Conservation (phyloP, 2,329 filamentous ascomycete genomes). For the Aspergillus sojae region DNA sequence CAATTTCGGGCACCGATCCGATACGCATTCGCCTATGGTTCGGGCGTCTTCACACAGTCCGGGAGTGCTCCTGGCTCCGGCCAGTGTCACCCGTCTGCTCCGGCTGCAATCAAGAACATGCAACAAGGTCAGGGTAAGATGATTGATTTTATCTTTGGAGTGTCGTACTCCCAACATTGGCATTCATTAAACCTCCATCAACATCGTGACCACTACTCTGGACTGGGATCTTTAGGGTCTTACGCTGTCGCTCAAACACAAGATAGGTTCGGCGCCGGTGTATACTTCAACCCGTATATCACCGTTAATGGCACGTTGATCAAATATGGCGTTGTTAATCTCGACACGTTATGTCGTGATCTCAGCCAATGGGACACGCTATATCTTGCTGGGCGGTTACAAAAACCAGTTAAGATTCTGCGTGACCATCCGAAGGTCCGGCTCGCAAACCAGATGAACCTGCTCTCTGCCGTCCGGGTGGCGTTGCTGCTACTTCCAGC, state of each 20-base stretch:
- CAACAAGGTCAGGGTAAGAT: conserved; percentile 90
- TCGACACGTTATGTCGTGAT: conserved; percentile 85
- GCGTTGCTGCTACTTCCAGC: conserved; percentile 83
- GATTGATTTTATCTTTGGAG: conserved; percentile 98
- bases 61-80: conserved; percentile 45
- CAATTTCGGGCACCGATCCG: conserved; percentile 90
- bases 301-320: conserved; percentile 93
- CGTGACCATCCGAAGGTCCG: conserved; percentile 90
- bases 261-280: conserved; percentile 84
- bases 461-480: conserved; percentile 87
- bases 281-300: conserved; percentile 97
- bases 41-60: conserved; percentile 87
- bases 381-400: conserved; percentile 92
- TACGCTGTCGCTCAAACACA: conserved; percentile 83
- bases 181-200: conserved; percentile 89
- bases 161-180: conserved; percentile 94
- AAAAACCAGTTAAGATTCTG: conserved; percentile 97
- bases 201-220: conserved; percentile 90
- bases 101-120: conserved; percentile 76
- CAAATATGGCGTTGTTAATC: conserved; percentile 96
- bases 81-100: conserved; percentile 74
- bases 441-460: conserved; percentile 92
- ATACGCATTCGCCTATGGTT: conserved; percentile 97
- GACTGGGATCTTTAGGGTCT: conserved; percentile 79
- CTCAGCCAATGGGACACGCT: conserved; percentile 90